Base-by-base conservation (phyloP, 75 land plant genomes). In the Pinus albicaulis region DNA sequence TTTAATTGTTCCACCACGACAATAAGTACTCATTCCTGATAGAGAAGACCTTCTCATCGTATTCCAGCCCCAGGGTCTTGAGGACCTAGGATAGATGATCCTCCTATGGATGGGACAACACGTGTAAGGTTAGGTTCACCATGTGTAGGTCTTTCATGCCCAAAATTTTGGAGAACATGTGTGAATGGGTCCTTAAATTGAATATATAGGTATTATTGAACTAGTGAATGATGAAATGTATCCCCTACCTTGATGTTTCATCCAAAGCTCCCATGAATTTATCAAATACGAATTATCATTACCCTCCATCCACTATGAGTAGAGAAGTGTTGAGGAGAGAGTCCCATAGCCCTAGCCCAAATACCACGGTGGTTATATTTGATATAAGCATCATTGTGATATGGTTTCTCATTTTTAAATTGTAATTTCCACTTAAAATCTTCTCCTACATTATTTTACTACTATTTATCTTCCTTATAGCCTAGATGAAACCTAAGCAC, bases 101-200 rank as follows among this genome's bases (percentile, higher is more conserved):
- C 34, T 80, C 83, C 31, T 93, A 90, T 36, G 98, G 98, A 56
- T 87, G 84, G 22, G 94, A 88, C 73, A 95, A 81, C 23, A 95
- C 89, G 0, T 97, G 75, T 38, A 93, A 91, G 36, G 91, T 86
- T 28, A 95, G 92, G 77, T 95, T 91, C 25, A 93, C 98, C 98
- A 95, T 95, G 85, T 95, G 98, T 38, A 93, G 86, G 76, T 95
- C 98, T 85, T 95, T 95, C 73, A 96, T 95, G 73, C 98, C 98
- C 59, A 96, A 94, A 41, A 89, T 81, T 56, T 97, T 91, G 70
- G 92, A 75, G 85, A 95, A 88, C 26, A 89, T 73, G 80, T 96
- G 93, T 17, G 98, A 91, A 19, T 89, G 84, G 14, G 97, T 95
- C 16, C 97, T 90, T 68, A 95, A 85, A 69, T 95, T 97, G 80